Conservation (phyloP, 495 filamentous ascomycete genomes). For the Articulospora tetracladia region DNA sequence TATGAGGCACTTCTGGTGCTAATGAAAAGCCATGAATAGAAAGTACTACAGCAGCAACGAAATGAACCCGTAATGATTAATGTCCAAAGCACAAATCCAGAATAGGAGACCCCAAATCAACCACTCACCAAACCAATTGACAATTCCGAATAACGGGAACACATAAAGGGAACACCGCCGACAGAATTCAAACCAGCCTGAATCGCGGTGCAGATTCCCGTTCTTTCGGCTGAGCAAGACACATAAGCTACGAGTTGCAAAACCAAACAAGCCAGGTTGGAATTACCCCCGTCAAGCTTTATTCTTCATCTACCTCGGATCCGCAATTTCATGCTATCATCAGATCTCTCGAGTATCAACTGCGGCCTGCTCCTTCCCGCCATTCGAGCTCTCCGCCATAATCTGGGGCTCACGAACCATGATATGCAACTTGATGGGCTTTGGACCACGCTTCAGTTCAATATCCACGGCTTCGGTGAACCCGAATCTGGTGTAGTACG, state of each 20-base stretch:
- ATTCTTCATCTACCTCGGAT: too few species aligned
- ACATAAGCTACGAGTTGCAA: too few species aligned
- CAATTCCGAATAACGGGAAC: too few species aligned
- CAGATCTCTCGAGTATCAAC: background rate
- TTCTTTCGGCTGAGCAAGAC: too few species aligned
- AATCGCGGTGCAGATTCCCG: too few species aligned
- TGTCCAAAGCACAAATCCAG: background rate
- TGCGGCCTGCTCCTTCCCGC: background rate
- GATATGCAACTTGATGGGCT: conserved; percentile 64
- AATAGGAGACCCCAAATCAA: background rate
- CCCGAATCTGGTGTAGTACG: conserved; percentile 66
- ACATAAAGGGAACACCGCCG: too few species aligned
- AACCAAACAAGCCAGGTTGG: too few species aligned
- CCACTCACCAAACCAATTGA: too few species aligned
- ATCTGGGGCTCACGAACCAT: conserved; percentile 65
- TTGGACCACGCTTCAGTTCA: conserved; percentile 50
- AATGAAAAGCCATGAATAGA: background rate
- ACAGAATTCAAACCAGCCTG: too few species aligned
- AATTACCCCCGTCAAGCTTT: too few species aligned
- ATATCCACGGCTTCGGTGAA: conserved; percentile 59
- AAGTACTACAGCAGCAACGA: background rate
- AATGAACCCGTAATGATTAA: background rate
- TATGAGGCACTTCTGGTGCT: background rate
- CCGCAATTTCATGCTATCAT: background rate
- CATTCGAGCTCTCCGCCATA: conserved; percentile 10